Evolutionary conservation across 1,284 basidiomycete species (phyloP), one percentile per base, ranked within the genome.

Genomic region (Sutorius eximius): DNA sequence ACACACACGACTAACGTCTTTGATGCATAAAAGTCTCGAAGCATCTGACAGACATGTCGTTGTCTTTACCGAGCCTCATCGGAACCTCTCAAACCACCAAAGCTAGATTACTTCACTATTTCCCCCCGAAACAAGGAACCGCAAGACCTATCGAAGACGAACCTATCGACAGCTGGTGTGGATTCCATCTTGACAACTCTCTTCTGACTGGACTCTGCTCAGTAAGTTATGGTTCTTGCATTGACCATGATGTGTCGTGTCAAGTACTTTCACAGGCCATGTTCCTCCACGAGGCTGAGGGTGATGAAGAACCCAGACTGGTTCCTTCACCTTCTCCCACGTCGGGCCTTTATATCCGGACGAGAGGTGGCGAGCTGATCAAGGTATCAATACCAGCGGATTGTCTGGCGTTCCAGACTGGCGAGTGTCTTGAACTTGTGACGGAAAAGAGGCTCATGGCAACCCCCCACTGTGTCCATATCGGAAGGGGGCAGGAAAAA

Each of bases 101-200:
- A 72, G 93, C 91, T 9, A 83, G 95, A 37, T 79, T 98, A 20
- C 77, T 98, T 41, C 94, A 97, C 68, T 98, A 98, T 72, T 97
- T 93, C 67, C 90, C 93, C 9, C 82, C 85, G 1, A 71, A 79
- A 37, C 67, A 77, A 3, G 77, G 71, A 45, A 66, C 63, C 24
- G 60, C 68, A 32, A 56, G 65, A n/a, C 68, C 75, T 1, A 56
- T 65, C 0, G 78, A 83, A 48, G 81, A 87, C 60, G 82, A 87
- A 57, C 77, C 85, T 2, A 75, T 89, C 20, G 91, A 94, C 62
- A 91, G 84, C 57, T 90, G 91, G 82, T 91, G 88, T 71, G 88
- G 88, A 30, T 89, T 89, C 68, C 88, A 91, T 68, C 74, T 88
- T 20, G 94, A 95, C 67, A 93, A 96, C 66, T 92, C 90, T 2